Conservation (phyloP, 768 basidiomycete species). For the Boletus bicolor region DNA sequence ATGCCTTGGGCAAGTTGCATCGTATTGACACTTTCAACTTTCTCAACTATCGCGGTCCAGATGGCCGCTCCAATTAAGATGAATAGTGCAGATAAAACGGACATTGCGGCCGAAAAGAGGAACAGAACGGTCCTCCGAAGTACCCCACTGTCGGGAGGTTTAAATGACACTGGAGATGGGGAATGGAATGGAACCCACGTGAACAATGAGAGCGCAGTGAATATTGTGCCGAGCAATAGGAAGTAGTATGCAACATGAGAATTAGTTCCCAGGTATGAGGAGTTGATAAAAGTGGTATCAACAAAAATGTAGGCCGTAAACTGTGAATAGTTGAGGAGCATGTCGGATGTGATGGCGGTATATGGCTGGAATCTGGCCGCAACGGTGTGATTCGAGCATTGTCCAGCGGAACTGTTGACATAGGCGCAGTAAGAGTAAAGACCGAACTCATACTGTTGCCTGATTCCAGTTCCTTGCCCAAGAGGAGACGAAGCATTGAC, state of each 20-base stretch:
- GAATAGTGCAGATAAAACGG: conserved; percentile 57
- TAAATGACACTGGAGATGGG: not conserved
- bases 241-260: conserved; percentile 75
- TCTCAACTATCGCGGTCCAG: conserved; percentile 75
- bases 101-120: conserved; percentile 60
- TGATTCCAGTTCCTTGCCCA: conserved; percentile 52
- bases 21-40: conserved; percentile 56
- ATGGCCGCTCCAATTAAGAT: conserved; percentile 68
- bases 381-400: conserved; percentile 59
- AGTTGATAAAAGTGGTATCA: conserved; percentile 54
- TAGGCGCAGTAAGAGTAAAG: conserved; percentile 80
- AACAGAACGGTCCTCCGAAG: conserved; percentile 64
- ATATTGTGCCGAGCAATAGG: conserved; percentile 68
- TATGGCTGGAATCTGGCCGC: conserved; percentile 66
- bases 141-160: conserved; percentile 50
- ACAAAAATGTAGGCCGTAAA: conserved; percentile 53
- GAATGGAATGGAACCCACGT: conserved; percentile 45
- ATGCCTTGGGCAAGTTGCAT: conserved; percentile 40
- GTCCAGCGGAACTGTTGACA: conserved; percentile 54
- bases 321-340: conserved; percentile 58
- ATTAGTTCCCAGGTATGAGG: conserved; percentile 57
- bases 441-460: conserved; percentile 75
- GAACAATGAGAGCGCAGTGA: conserved; percentile 59
- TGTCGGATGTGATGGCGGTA: conserved; percentile 60
- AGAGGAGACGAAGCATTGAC: conserved; percentile 62